These are phyloP conservation scores for Starmera stellimalicola DNA, from an alignment of 1,139 yeast species.

Conservation along the genomic window DNA sequence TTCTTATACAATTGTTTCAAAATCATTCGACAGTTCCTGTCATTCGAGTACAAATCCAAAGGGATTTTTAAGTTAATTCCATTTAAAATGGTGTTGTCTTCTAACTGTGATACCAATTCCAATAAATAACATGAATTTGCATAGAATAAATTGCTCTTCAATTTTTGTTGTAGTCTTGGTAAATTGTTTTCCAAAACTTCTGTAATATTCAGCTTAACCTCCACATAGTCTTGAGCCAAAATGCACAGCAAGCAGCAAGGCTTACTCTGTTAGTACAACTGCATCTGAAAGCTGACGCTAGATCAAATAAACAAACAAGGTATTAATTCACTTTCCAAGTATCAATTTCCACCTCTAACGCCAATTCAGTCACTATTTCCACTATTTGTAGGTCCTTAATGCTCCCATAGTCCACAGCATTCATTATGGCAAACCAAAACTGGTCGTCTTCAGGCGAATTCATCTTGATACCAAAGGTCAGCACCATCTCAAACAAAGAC, in stretches of 20 bases:
- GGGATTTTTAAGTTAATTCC: constrained; percentile 4
- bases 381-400: constrained; percentile 10
- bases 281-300: no score
- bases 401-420: constrained; percentile 13
- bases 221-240: constrained; percentile 14
- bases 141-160: constrained; percentile 4
- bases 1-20: constrained; percentile 4
- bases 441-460: constrained; percentile 11
- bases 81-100: constrained; percentile 2
- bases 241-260: constrained; percentile 15
- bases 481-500: constrained; percentile 11
- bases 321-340: constrained; percentile 15
- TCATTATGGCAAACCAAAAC: constrained; percentile 19
- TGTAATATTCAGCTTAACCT: constrained; percentile 2
- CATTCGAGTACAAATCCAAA: constrained; percentile 11
- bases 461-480: constrained; percentile 17
- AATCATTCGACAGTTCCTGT: constrained; percentile 9
- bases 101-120: constrained; percentile 16
- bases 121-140: constrained; percentile 11
- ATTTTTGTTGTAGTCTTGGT: not conserved
- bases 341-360: constrained; percentile 4
- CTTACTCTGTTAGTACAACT: not conserved
- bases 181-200: not conserved
- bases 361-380: constrained; percentile 6
- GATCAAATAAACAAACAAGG: not conserved